Conservation (phyloP, 306 rosid genomes). For the Ziziphus jujuba region DNA sequence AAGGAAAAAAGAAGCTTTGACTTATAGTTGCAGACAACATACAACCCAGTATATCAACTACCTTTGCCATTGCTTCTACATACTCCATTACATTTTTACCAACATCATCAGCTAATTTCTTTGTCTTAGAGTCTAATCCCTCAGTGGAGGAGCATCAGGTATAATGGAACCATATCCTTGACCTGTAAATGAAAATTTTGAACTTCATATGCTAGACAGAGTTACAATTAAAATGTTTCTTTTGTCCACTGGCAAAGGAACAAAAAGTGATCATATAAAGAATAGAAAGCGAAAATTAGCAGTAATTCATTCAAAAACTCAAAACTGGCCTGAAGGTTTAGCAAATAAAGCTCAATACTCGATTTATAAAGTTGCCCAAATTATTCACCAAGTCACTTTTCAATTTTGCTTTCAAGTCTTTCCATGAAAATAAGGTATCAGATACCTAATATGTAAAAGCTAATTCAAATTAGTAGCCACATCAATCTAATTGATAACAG, state of each 20-base stretch:
- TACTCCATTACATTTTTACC: slow-evolving; percentile 66
- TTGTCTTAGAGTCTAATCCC: slow-evolving; percentile 54
- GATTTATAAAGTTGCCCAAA: slow-evolving; percentile 87
- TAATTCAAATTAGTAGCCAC: slow-evolving; percentile 1
- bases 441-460: slow-evolving; percentile 53
- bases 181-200: slow-evolving; percentile 38
- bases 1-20: background rate
- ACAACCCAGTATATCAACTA: slow-evolving; percentile 17
- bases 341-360: slow-evolving; percentile 92
- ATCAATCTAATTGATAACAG: slow-evolving; percentile 13
- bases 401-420: slow-evolving; percentile 90
- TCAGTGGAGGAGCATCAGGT: slow-evolving; percentile 60
- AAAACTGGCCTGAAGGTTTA: slow-evolving; percentile 86
- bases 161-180: slow-evolving; percentile 78
- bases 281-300: background rate
- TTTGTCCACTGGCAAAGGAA: background rate
- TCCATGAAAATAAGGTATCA: slow-evolving; percentile 87
- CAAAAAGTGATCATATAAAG: background rate
- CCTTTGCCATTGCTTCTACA: slow-evolving; percentile 95
- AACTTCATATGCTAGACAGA: background rate
- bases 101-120: slow-evolving; percentile 59
- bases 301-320: background rate
- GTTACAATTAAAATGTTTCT: slow-evolving; percentile 2
- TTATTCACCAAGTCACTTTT: slow-evolving; percentile 84
- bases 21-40: background rate